Evolutionary conservation across 23 red algal genomes (phyloP), one percentile per base, ranked within the genome.

Genomic region (Pyropia haitanensis): DNA sequence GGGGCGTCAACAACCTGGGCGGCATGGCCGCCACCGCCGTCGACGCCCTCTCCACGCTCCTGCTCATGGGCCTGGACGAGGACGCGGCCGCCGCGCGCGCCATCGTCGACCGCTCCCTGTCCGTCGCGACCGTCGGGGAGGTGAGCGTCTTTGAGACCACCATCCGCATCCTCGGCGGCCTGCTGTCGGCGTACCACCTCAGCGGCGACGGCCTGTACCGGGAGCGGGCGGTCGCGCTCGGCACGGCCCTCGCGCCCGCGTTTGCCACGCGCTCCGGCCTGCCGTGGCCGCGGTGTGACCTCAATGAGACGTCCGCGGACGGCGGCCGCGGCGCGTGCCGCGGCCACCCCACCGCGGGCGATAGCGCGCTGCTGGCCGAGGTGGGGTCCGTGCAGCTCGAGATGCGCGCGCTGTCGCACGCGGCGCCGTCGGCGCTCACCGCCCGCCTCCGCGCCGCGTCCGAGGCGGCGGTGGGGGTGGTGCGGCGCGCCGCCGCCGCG

Each of bases 351-450:
- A 26, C 64, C n/a, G 18, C 70, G 52, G 66, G 56, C 16, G 78
- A 83, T 27, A 54, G 34, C 12, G 27, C 72, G 58, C 72, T 72
- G 20, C 48, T 85, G 5, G 88, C 88, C 18, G 88, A 85, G 60
- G 79, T 78, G n/a, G 88, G 88, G n/a, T 73, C 58, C 56, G 56
- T 93, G 22, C 81, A 85, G 23, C 58, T 93, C 57, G 88, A 93
- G 69, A 84, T 79, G 60, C 79, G 88, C 1, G 81, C 88, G 28
- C 64, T 93, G 5, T 73, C 87, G 6, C 78, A 83, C 31, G 67
- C 64, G 51, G 64, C 65, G 17, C 49, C 18, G 18, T 29, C 39
- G 1, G 50, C 27, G 24, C 26, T 72, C 20, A 31, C 58, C 33
- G 30, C 64, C 14, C 29, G 51, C 39, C 50, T 83, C 56, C 64